These are phyloP conservation scores for Kodamaea hsintzibuensis DNA, from an alignment of 805 yeast genomes.

Conservation along the genomic window DNA sequence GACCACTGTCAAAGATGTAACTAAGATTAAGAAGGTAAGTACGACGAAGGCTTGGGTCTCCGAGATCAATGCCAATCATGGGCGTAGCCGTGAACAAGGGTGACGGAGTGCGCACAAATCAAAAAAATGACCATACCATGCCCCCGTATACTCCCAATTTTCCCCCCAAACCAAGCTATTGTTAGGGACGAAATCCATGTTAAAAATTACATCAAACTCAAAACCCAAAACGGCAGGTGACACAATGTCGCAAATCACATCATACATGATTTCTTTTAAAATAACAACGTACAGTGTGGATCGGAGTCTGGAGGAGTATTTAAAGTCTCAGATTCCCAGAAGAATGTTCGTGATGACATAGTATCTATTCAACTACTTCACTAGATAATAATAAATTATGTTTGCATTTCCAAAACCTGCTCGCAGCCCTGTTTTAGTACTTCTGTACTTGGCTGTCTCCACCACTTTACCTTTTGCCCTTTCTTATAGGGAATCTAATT, in stretches of 20 bases:
- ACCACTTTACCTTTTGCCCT: constrained; percentile 42
- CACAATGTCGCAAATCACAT: constrained; percentile 5
- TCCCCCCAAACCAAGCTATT: neutral
- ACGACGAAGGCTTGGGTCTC: neutral
- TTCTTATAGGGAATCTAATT: constrained; percentile 39
- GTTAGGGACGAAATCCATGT: neutral
- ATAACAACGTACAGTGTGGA: neutral
- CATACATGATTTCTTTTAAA: neutral
- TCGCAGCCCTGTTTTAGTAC: constrained; percentile 29
- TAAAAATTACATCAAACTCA: neutral
- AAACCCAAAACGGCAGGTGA: constrained; percentile 3
- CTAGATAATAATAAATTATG: neutral
- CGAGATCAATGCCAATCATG: neutral
- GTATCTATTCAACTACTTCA: neutral
- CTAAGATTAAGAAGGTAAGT: neutral
- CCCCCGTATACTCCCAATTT: neutral
- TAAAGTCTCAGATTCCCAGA: constrained; percentile 1
- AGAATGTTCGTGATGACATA: neutral
- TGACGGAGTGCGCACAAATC: neutral
- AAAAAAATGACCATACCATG: neutral
- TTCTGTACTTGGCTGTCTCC: constrained; percentile 41
- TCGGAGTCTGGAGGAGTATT: neutral
- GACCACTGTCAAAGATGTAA: neutral
- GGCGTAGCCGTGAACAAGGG: neutral
- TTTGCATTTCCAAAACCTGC: constrained; percentile 8